Base-by-base conservation (phyloP, 352 stramenopile species). In the Phytopythium ostracodes region DNA sequence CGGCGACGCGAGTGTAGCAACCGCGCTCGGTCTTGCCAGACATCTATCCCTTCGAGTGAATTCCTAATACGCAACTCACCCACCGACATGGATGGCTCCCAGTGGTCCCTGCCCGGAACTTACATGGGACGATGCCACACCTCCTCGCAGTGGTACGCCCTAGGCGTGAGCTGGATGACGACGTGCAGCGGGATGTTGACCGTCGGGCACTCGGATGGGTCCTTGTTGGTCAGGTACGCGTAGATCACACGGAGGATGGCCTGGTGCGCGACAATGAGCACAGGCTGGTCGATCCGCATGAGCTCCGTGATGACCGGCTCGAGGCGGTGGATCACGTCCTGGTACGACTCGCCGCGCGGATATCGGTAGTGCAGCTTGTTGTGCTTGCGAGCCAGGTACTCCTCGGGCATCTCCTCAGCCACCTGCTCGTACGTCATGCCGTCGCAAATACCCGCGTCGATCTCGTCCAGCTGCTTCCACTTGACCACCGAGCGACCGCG, bases 351-450 rank as follows among this genome's bases (percentile, higher is more conserved):
- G 59, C 96, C 95, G 76, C 89, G 83, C n/a, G 85, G 85, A 64
- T 92, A 94, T 20, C 85, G 83, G 65, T 92, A 92, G 71, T 91
- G 73, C n/a, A 92, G 67, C 60, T 92, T 92, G 70, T 92, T 92
- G 72, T 92, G 86, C 72, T 98, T 96, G 56, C 95, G 82, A 22
- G 90, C 80, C 49, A 89, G 49, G 73, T 98, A 99, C 74, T 98
- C 95, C 12, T 98, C 94, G 4, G 96, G 96, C 80, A 96, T 98
- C 44, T 96, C 85, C 49, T 97, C 77, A 25, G 96, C 89, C 62
- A 99, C 98, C 64, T 99, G 94, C 62, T 98, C 94, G 77, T 99
- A 99, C 43, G 96, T 99, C 89, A 99, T 97, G 31, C 96, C 96
- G 71, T 98, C 96, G 67, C 96, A 99, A 18, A 98, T 79, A 17